Evolutionary conservation across 441 rosid species (phyloP).

Genomic region (Geranium incanum): DNA sequence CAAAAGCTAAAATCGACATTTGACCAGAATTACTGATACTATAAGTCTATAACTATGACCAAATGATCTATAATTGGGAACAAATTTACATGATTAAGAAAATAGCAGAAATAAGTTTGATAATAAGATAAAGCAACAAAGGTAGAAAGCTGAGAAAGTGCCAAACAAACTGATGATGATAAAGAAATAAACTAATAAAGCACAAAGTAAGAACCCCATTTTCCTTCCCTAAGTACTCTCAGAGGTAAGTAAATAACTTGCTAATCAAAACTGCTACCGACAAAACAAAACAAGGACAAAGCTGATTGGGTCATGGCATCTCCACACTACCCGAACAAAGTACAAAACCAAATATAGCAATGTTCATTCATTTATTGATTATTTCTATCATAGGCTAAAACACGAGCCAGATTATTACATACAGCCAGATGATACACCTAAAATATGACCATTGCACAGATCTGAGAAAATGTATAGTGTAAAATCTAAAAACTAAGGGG

Average conservation of each 20-base stretch:
- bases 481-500: not conserved
- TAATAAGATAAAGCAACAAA: not conserved
- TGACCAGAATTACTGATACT: not conserved
- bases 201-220: not conserved
- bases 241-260: not conserved
- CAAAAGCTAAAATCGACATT: not conserved
- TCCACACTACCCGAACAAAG: not conserved
- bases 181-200: not conserved
- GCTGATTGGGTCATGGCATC: not conserved
- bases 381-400: not conserved
- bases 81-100: not conserved
- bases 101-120: not conserved
- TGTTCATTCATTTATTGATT: not conserved
- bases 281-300: not conserved
- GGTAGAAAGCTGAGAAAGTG: not conserved
- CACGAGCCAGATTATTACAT: not conserved
- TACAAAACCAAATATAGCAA: not conserved
- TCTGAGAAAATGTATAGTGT: not conserved
- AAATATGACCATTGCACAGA: slow-evolving; percentile 4
- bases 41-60: not conserved
- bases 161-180: not conserved
- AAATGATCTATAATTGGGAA: not conserved
- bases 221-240: not conserved
- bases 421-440: not conserved
- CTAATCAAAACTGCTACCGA: slow-evolving; percentile 1